Base-by-base conservation (phyloP, 306 rosid species). In the Vigna mungo region DNA sequence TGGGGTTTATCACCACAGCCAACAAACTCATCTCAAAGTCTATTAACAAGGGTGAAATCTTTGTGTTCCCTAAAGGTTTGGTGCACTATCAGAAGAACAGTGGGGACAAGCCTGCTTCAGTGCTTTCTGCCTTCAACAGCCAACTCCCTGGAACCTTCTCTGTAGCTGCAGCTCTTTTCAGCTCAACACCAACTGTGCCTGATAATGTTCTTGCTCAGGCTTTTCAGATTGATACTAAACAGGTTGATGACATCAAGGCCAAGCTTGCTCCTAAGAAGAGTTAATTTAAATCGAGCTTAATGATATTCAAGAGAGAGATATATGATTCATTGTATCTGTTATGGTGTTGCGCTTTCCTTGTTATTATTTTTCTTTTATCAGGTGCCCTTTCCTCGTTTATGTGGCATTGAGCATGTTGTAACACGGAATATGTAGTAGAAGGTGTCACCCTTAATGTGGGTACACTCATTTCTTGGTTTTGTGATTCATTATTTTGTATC, bases 81-180 rank as follows among this genome's bases (percentile, higher is more conserved):
- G 83, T 87, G 6, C 91, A 85, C 3, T 85, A 64, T 65, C 91
- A 87, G 78, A 87, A 83, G 65, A 87, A 87, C 69, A 85, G 66
- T 30, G 91, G 81, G 2, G 78, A 87, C 1, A 60, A 74, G 61
- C 51, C 78, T 46, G 84, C 90, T 21, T 51, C 90, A 36, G 84
- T 85, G 7, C 30, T 87, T 21, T 64, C 91, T 46, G 88, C 87
- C 0, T 87, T 87, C 62, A 63, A 56, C 36, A 87, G 91, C 78
- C 91, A 87, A 56, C 83, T 85, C 0, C 91, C 91, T 41, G 91
- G 91, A 11, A 85, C 88, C 5, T 63, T 85, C 27, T 60, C 88
- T 1, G 39, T 87, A 2, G 81, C 88, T 21, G 76, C 82, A 2
- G 81, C 91, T 30, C 77, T 87, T 12, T 87, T 87, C 51, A 66